Evolutionary conservation across 2,329 filamentous ascomycete species (phyloP).

Genomic region (Cercospora citrullina): DNA sequence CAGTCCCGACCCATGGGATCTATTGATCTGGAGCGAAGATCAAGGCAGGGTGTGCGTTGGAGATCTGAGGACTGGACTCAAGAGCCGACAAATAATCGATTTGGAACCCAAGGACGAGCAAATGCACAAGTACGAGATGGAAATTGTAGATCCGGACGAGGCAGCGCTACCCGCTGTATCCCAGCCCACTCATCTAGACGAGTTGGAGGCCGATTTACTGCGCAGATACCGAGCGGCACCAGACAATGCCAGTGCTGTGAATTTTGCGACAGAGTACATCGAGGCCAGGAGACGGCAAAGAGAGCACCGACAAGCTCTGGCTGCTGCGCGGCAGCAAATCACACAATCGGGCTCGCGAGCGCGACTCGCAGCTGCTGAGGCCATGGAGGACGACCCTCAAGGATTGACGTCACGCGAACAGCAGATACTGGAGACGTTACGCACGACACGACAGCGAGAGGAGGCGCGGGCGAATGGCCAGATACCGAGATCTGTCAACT

Average conservation of each 20-base stretch:
- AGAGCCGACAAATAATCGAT: conserved; percentile 66
- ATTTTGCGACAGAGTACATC: conserved; percentile 47
- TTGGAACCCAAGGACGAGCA: conserved; percentile 60
- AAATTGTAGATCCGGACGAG: conserved; percentile 42
- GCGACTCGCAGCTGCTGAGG: conserved; percentile 5
- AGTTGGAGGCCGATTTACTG: conserved; percentile 48
- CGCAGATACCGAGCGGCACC: conserved; percentile 45
- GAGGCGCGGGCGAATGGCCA: conserved; percentile 43
- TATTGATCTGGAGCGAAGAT: conserved; percentile 93
- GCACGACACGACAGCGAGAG: conserved; percentile 46
- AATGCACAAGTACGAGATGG: conserved; percentile 53
- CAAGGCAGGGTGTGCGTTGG: conserved; percentile 72
- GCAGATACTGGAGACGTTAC: conserved; percentile 48
- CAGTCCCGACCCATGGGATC: conserved; percentile 82
- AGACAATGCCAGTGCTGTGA: conserved; percentile 43
- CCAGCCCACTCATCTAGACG: conserved; percentile 43
- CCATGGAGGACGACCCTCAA: conserved; percentile 44
- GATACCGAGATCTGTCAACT: conserved; percentile 46
- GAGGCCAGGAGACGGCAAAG: conserved; percentile 42
- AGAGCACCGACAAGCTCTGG: conserved; percentile 38
- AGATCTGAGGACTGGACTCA: conserved; percentile 68
- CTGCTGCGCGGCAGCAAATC: conserved; percentile 22
- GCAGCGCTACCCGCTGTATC: conserved; percentile 11
- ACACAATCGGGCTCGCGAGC: conserved; percentile 13
- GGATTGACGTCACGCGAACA: conserved; percentile 50